Conservation (phyloP, 1,284 basidiomycete species). For the Tilletia walkeri region DNA sequence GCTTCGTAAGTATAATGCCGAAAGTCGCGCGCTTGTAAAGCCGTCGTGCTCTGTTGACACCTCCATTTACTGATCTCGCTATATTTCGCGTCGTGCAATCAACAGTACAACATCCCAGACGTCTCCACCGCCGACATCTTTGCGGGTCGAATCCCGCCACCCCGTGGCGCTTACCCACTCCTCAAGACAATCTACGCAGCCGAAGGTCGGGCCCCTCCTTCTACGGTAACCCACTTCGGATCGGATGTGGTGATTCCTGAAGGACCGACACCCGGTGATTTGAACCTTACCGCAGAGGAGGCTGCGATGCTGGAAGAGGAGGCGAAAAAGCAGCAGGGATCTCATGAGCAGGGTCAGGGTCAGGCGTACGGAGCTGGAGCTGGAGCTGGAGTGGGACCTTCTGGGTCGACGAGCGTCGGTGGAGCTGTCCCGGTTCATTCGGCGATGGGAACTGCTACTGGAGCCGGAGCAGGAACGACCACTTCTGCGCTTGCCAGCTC, state of each 20-base stretch:
- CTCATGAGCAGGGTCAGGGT: slow-evolving; percentile 1
- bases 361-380: neutral
- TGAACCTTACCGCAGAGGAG: slow-evolving; percentile 36
- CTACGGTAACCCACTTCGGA: slow-evolving; percentile 28
- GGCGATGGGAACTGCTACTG: too few relatives aligned
- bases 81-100: neutral
- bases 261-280: slow-evolving; percentile 43
- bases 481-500: too few relatives aligned
- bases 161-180: slow-evolving; percentile 36
- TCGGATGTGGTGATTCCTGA: slow-evolving; percentile 37
- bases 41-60: neutral
- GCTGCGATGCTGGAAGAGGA: slow-evolving; percentile 12
- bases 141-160: slow-evolving; percentile 1
- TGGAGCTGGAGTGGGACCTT: neutral
- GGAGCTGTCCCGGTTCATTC: too few relatives aligned
- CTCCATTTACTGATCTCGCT: neutral
- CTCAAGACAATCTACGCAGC: slow-evolving; percentile 50
- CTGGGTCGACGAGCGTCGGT: too few relatives aligned
- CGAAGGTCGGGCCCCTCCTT: slow-evolving; percentile 35
- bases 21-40: neutral
- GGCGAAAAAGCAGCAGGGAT: neutral
- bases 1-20: neutral
- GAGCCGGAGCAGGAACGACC: too few relatives aligned
- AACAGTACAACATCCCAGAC: neutral
- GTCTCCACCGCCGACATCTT: slow-evolving; percentile 5